Percentiles rank a stretch among this genome's conserved stretches.
Evolutionary conservation across 805 yeast species (phyloP).

Genomic region (Schwanniomyces pseudopolymorphus): DNA sequence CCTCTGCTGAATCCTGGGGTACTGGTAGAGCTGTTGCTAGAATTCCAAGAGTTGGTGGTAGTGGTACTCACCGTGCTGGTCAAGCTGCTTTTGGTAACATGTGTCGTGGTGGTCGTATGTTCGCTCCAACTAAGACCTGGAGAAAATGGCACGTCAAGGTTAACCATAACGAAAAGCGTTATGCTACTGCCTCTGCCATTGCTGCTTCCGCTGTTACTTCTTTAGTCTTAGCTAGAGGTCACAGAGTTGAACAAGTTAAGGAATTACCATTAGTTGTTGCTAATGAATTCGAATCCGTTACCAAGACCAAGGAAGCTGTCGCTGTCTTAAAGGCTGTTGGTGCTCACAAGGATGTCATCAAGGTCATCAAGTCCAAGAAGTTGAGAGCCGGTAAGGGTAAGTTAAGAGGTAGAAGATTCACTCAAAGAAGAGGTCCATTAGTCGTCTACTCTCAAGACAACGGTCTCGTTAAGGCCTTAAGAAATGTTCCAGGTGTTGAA

Average conservation of each 20-base stretch:
- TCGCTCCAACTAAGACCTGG: slow-evolving; percentile 99
- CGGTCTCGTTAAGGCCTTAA: slow-evolving; percentile 97
- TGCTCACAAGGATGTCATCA: slow-evolving; percentile 97
- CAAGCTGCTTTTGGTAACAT: slow-evolving; percentile 99
- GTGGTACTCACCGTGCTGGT: slow-evolving; percentile 99
- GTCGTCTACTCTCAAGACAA: slow-evolving; percentile 98
- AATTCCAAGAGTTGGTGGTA: slow-evolving; percentile 99
- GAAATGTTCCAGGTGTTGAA: slow-evolving; percentile 99
- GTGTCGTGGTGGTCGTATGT: slow-evolving; percentile 99
- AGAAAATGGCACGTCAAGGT: slow-evolving; percentile 99
- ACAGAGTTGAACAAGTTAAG: slow-evolving; percentile 97
- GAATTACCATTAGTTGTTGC: slow-evolving; percentile 98
- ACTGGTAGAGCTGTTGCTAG: slow-evolving; percentile 99
- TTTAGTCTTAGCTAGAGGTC: slow-evolving; percentile 99
- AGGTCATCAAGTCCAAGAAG: slow-evolving; percentile 98
- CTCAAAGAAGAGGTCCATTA: slow-evolving; percentile 99
- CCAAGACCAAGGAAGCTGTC: slow-evolving; percentile 98
- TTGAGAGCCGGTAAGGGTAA: slow-evolving; percentile 99
- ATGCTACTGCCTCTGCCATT: slow-evolving; percentile 99
- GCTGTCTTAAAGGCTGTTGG: slow-evolving; percentile 98
- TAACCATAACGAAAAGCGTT: slow-evolving; percentile 99
- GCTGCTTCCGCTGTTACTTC: slow-evolving; percentile 99
- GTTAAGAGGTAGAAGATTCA: slow-evolving; percentile 98
- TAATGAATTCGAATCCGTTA: slow-evolving; percentile 85
- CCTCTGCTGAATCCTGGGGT: slow-evolving; percentile 99